These are phyloP conservation scores for Lolium perenne DNA, from an alignment of 176 grass and related monocot species.

Conservation along the genomic window DNA sequence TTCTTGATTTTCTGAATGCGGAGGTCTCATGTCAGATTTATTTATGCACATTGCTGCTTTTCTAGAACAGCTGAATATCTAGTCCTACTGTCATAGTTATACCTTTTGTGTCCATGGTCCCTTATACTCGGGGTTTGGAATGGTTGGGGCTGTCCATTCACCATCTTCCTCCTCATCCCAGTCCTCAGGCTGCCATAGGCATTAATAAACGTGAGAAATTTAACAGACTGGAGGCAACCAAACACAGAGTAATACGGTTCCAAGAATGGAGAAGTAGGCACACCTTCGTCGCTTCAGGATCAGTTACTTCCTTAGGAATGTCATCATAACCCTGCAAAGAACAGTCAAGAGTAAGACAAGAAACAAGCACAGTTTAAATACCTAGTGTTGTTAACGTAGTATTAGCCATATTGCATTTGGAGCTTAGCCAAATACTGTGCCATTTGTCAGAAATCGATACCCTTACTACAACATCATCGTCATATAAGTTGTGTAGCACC, in stretches of 20 bases:
- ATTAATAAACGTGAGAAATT: conserved; percentile 18
- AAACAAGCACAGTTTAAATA: too few species aligned
- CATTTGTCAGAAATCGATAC: too few species aligned
- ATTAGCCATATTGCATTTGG: too few species aligned
- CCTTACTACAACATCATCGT: not conserved
- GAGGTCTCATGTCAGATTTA: not conserved
- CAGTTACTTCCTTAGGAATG: conserved; percentile 82
- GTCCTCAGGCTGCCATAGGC: conserved; percentile 72
- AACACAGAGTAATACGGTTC: not conserved
- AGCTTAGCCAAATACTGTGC: too few species aligned
- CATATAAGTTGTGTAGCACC: not conserved
- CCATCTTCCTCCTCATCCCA: conserved; percentile 98
- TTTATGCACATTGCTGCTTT: not conserved
- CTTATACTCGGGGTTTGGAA: conserved; percentile 94
- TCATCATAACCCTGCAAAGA: conserved; percentile 79
- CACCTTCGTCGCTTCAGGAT: conserved; percentile 93
- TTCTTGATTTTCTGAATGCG: conserved; percentile 88
- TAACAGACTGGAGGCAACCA: not conserved
- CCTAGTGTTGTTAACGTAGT: too few species aligned
- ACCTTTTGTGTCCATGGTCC: conserved; percentile 95
- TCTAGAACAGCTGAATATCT: not conserved
- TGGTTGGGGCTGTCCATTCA: conserved; percentile 91
- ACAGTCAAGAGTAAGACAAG: too few species aligned
- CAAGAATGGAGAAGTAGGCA: conserved; percentile 17
- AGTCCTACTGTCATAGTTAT: not conserved